Base-by-base conservation (phyloP, 352 stramenopile genomes). In the Pythium pyrilobum region DNA sequence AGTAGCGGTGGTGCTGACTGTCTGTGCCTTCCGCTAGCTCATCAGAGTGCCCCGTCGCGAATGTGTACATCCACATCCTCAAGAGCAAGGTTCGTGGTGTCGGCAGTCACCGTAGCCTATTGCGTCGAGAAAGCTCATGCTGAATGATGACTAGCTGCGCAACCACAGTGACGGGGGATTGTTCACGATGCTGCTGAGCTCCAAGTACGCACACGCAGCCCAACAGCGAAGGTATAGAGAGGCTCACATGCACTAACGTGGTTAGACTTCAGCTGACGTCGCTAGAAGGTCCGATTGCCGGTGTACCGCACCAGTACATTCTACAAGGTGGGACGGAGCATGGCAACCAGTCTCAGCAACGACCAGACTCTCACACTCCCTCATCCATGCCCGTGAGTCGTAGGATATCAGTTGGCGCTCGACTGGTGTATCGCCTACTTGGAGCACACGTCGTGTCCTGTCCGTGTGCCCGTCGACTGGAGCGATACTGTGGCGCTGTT, bases 51-150 rank as follows among this genome's bases (percentile, higher is more conserved):
- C 69, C 77, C 21, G 62, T 84, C 8, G 64, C 74, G 16, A 82
- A 79, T 38, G 63, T 72, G n/a, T 80, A 77, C 48, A 53, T 76
- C 6, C 77, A 85, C 36, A 77, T 87, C 11, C 63, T 87, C 6
- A 69, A 74, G 48, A 81, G 66, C 62, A 74, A 76, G 57, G 62
- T 80, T 15, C 13, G 25, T 60, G 32, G 41, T 25, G n/a, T n/a
- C n/a, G n/a, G n/a, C n/a, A n/a, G n/a, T n/a, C n/a, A 39, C 6
- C 13, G 33, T 36, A 11, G 37, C n/a, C 15, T 7, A 34, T 21
- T 36, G 1, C 1, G 16, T 4, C 32, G 40, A 5, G 45, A 29
- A 31, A 47, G 5, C 40, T 23, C 13, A 12, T 46, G 24, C 15
- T 42, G 8, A 29, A 53, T 9, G 25, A 32, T 33, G 6, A 3